Conservation (phyloP, 2,329 filamentous ascomycete genomes). For the Alternaria triticimaculans region DNA sequence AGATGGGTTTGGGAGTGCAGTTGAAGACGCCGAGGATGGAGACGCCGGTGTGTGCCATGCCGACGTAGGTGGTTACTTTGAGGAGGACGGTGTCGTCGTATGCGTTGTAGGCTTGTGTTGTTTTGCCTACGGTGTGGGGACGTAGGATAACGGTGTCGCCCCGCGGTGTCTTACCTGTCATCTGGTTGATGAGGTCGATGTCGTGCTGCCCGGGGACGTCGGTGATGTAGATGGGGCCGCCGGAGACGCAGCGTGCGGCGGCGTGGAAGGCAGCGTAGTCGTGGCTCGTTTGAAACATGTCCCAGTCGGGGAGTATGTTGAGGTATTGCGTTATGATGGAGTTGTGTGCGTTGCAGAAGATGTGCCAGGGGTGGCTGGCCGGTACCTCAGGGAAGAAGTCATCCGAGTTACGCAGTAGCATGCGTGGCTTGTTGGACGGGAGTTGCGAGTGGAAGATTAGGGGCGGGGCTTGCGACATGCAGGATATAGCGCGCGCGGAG, state of each 20-base stretch:
- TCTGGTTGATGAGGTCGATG: constrained; percentile 74
- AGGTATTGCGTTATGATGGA: constrained; percentile 80
- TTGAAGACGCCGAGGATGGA: constrained; percentile 88
- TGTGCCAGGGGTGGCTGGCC: constrained; percentile 88
- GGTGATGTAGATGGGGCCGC: constrained; percentile 93
- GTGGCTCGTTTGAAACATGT: constrained; percentile 74
- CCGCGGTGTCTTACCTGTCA: constrained; percentile 75
- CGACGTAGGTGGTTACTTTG: constrained; percentile 80
- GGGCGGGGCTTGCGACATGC: constrained; percentile 91
- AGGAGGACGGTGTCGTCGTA: constrained; percentile 78
- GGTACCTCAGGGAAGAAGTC: constrained; percentile 89
- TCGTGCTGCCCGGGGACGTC: constrained; percentile 86
- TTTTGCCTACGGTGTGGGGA: constrained; percentile 75
- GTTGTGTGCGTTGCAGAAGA: constrained; percentile 94
- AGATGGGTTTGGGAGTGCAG: constrained; percentile 66
- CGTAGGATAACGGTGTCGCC: constrained; percentile 82
- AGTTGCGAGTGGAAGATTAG: constrained; percentile 86
- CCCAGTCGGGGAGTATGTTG: constrained; percentile 85
- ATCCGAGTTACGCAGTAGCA: constrained; percentile 84
- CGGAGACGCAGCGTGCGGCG: constrained; percentile 85
- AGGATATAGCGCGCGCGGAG: constrained; percentile 78
- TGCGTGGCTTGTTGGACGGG: constrained; percentile 73
- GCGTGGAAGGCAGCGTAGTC: constrained; percentile 84
- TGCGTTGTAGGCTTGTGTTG: constrained; percentile 73
- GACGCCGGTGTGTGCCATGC: constrained; percentile 70